These are phyloP conservation scores for Allomyces javanicus DNA, from an alignment of 192 early-diverging fungal species.

Conservation along the genomic window DNA sequence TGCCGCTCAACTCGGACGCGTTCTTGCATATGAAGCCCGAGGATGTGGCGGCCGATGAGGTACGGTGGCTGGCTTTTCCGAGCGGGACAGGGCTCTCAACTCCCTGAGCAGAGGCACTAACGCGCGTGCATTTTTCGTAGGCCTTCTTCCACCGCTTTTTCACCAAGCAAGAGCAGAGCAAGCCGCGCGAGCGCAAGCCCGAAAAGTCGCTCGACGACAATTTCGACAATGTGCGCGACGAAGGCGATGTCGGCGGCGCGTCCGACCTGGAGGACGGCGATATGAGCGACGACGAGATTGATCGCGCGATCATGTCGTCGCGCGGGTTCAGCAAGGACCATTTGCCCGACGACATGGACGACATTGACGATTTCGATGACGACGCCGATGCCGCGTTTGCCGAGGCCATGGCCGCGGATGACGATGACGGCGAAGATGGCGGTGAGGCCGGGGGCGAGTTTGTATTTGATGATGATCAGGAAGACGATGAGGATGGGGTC, in stretches of 20 bases:
- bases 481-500: constrained; percentile 8
- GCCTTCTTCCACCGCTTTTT: constrained; percentile 64
- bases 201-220: constrained; percentile 6
- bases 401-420: constrained; percentile 12
- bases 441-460: constrained; percentile 9
- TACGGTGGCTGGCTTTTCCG: constrained; percentile 8
- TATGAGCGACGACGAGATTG: constrained; percentile 67
- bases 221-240: constrained; percentile 17
- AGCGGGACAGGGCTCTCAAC: no score
- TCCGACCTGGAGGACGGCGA: constrained; percentile 16
- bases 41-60: constrained; percentile 53
- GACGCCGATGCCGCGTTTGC: constrained; percentile 24
- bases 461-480: constrained; percentile 7
- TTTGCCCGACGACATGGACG: constrained; percentile 36
- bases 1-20: constrained; percentile 42
- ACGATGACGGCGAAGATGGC: constrained; percentile 15
- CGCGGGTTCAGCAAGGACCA: constrained; percentile 10
- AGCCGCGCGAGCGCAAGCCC: constrained; percentile 9
- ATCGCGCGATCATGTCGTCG: constrained; percentile 62
- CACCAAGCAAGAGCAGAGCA: constrained; percentile 27
- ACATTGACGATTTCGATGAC: constrained; percentile 25
- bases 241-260: constrained; percentile 18
- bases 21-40: constrained; percentile 36
- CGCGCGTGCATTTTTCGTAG: constrained; percentile 7
- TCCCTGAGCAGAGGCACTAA: background rate